Percentiles rank a stretch among this genome's conserved stretches.
phyloP scores from a whole-genome alignment of 768 basidiomycete species.

The Tricholoma terreum region DNA sequence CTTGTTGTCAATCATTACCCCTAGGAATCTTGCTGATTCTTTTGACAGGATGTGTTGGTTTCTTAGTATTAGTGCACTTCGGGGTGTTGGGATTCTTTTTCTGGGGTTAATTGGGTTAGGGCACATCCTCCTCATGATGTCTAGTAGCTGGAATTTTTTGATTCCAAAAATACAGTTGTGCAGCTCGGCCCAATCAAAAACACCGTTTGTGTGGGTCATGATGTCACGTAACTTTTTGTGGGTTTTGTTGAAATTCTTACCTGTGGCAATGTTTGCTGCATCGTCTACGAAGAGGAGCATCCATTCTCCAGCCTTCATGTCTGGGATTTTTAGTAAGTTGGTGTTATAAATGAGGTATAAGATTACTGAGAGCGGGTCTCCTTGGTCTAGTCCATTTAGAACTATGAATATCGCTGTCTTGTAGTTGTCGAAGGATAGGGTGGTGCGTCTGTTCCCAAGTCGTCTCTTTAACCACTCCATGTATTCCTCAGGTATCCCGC shows the following conservation, averaged over 20 bases:
- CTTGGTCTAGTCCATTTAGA: no score
- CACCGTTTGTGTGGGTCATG: neutral
- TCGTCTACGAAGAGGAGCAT: neutral
- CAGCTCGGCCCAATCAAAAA: neutral
- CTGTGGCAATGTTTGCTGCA: neutral
- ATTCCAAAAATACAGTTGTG: no score
- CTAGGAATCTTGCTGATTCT: no score
- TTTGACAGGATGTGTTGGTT: no score
- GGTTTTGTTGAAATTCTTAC: neutral
- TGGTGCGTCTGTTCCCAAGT: neutral
- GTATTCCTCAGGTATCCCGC: no score
- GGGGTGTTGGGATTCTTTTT: no score
- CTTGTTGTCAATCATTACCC: no score
- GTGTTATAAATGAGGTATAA: neutral
- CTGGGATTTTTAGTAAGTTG: neutral
- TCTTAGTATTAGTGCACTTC: constrained; percentile 7
- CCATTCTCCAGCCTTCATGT: neutral
- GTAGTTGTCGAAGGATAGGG: neutral
- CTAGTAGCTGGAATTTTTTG: neutral
- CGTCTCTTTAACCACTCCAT: neutral
- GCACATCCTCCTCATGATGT: neutral
- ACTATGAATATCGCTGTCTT: neutral
- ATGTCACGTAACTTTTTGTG: neutral
- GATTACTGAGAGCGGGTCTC: neutral
- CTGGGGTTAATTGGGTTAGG: neutral